Evolutionary conservation across 352 stramenopile species (phyloP), one percentile per base, ranked within the genome.

Genomic region (Phytophthora cactorum): DNA sequence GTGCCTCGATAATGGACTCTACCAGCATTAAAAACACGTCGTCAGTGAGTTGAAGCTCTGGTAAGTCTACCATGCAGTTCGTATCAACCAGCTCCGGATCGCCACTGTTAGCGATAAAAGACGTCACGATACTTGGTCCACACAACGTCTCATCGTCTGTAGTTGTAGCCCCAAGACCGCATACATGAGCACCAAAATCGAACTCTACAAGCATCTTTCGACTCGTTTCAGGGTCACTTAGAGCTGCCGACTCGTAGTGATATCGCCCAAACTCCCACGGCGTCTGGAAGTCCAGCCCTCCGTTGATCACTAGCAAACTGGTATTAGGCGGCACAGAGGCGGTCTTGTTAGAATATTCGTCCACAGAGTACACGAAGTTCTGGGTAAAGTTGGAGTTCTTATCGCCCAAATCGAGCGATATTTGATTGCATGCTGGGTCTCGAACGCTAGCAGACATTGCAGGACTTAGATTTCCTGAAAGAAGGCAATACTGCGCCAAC

Each of bases 181-280:
- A 74, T 8, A 72, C 68, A 46, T 87, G 81, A 15, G 43, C 72
- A 5, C 74, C 81, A 54, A 77, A 75, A 2, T 85, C 74, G 45
- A 82, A 87, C 34, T 79, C 60, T 10, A 86, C 36, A 4, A 85
- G 58, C 61, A 83, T 70, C 34, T 85, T 85, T 44, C 66, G 53
- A n/a, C 63, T 76, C 54, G 63, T 63, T 28, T 55, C 46, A 31
- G 47, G 67, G 2, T 67, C 55, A 2, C 5, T 34, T 10, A 72
- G 56, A 27, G 54, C 34, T 15, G 79, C 60, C 5, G 66, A 52
- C 0, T 58, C 58, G 55, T 66, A 77, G 41, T 82, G 66, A 22
- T 71, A 39, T 29, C 59, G 45, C 15, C 70, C 78, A 64, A 77
- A 84, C 46, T 84, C 74, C 60, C 65, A 65, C 0, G 70, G 72